phyloP scores from a whole-genome alignment of 1,139 yeast genomes.

The Saccharomyces hybrid region DNA sequence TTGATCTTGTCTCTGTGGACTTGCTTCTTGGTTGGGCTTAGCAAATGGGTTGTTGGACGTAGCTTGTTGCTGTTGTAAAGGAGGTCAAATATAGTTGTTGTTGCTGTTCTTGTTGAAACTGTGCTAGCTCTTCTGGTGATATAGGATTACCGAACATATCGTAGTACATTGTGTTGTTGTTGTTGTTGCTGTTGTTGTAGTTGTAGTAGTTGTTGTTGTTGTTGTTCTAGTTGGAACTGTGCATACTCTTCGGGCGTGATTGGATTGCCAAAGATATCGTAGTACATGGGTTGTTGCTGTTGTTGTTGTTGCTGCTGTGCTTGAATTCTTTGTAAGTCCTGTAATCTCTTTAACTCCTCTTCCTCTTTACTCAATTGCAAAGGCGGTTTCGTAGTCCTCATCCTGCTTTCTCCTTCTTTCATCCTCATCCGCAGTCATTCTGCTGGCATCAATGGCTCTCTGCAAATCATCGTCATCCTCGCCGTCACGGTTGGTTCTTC shows the following conservation, averaged over 20 bases:
- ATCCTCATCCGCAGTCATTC: constrained; percentile 80
- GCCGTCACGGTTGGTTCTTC: constrained; percentile 28
- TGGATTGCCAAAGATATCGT: constrained; percentile 77
- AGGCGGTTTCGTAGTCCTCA: constrained; percentile 77
- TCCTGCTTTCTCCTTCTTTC: constrained; percentile 47
- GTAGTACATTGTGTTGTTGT: constrained; percentile 13
- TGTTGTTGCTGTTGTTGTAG: constrained; percentile 25
- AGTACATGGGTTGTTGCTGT: constrained; percentile 32
- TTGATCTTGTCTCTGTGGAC: constrained; percentile 31
- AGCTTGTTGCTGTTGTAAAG: constrained; percentile 25
- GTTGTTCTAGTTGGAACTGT: constrained; percentile 34
- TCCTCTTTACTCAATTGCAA: constrained; percentile 79
- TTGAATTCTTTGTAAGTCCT: constrained; percentile 9
- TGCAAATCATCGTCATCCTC: constrained; percentile 70
- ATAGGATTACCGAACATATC: neutral
- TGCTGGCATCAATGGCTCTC: constrained; percentile 74
- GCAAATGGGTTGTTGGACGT: constrained; percentile 6
- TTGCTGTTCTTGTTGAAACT: constrained; percentile 22
- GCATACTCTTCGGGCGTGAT: constrained; percentile 40
- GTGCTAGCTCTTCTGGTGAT: constrained; percentile 14
- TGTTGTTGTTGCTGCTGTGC: neutral
- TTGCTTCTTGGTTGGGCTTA: constrained; percentile 8
- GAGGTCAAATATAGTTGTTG: constrained; percentile 32
- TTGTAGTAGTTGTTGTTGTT: constrained; percentile 35
- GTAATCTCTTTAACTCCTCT: constrained; percentile 62